Percentiles rank a stretch among this genome's conserved stretches.
phyloP scores from a whole-genome alignment of 2,329 filamentous ascomycete genomes.

The Rhynchosporium graminicola region DNA sequence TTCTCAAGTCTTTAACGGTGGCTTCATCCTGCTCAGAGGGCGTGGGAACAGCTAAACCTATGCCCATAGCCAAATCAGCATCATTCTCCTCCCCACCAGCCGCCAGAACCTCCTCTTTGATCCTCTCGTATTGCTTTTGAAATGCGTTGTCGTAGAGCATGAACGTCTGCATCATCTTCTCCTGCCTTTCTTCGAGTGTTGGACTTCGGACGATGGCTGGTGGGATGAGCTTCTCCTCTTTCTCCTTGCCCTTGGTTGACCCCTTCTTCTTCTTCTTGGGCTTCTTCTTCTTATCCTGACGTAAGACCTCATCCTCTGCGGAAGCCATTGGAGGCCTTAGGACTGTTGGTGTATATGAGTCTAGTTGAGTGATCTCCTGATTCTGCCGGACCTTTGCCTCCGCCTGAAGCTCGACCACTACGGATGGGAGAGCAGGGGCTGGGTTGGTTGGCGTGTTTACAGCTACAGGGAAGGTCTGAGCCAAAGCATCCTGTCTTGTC shows the following conservation, averaged over 20 bases:
- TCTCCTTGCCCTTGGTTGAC: neutral
- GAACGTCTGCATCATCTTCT: neutral
- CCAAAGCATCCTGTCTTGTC: neutral
- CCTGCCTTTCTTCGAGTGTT: conserved; percentile 9
- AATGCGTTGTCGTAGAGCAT: conserved; percentile 8
- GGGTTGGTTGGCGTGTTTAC: too few species aligned
- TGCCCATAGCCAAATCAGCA: too few species aligned
- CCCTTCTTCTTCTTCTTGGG: conserved; percentile 7
- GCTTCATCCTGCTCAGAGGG: neutral
- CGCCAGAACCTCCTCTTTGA: neutral
- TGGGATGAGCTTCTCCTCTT: neutral
- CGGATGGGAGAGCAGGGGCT: too few species aligned
- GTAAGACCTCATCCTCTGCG: neutral
- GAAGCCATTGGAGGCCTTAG: neutral
- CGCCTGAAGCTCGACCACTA: too few species aligned
- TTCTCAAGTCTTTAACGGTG: neutral
- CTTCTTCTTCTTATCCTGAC: conserved; percentile 6
- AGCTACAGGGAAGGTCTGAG: too few species aligned
- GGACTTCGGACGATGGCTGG: conserved; percentile 6
- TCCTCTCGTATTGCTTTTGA: conserved; percentile 1
- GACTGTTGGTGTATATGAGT: too few species aligned
- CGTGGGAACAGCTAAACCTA: too few species aligned
- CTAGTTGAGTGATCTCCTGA: too few species aligned
- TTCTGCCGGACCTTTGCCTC: too few species aligned
- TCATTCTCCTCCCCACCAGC: neutral